A percentile compares a stretch with the other conserved stretches of the same genome.
These are phyloP conservation scores for Tephrocybe sp. DNA, from an alignment of 768 basidiomycete species.

Conservation along the genomic window DNA sequence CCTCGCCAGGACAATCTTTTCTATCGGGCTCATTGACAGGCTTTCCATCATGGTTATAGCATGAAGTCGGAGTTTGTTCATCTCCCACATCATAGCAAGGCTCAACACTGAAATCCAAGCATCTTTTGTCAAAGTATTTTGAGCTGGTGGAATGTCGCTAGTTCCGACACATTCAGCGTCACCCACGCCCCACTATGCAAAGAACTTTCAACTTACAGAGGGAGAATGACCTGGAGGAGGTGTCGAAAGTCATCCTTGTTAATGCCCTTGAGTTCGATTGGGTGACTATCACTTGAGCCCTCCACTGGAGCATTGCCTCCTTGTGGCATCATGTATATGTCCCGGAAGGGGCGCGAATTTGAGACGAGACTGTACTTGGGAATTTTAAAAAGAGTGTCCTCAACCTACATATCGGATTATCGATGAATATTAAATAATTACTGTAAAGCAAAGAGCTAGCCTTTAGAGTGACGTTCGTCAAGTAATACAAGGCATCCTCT, in stretches of 20 bases:
- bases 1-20: conserved; percentile 10
- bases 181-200: background rate
- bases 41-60: conserved; percentile 10
- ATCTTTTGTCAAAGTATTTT: conserved; percentile 2
- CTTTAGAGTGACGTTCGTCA: conserved; percentile 10
- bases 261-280: conserved; percentile 11
- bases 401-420: conserved; percentile 9
- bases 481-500: conserved; percentile 11
- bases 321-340: conserved; percentile 16
- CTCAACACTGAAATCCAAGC: conserved; percentile 16
- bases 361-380: conserved; percentile 9
- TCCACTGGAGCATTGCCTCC: background rate
- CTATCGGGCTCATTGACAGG: background rate
- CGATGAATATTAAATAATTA: background rate
- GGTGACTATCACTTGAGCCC: conserved; percentile 8
- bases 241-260: conserved; percentile 14
- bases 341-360: conserved; percentile 11
- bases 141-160: conserved; percentile 7
- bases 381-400: conserved; percentile 16
- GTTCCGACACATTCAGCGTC: background rate
- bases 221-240: conserved; percentile 13
- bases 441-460: background rate
- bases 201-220: conserved; percentile 15
- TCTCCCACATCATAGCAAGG: conserved; percentile 16
- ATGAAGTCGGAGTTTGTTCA: conserved; percentile 12